Conservation (phyloP, 2,329 filamentous ascomycete species). For the Cryoendolithus antarcticus region DNA sequence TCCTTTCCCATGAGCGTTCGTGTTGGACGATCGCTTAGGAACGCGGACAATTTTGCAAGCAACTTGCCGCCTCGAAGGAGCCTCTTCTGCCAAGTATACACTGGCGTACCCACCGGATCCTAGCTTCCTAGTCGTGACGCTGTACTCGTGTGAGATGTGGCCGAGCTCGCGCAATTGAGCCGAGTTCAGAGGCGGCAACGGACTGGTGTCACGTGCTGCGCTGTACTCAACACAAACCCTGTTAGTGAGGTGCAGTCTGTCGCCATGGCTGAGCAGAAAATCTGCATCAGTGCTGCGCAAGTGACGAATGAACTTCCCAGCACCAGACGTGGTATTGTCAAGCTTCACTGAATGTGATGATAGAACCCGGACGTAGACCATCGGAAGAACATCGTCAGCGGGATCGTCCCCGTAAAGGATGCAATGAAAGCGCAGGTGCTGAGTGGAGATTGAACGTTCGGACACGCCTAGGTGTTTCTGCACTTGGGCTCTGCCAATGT, state of each 20-base stretch:
- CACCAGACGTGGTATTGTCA: slow-evolving; percentile 2
- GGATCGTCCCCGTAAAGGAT: slow-evolving; percentile 32
- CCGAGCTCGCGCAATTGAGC: slow-evolving; percentile 1
- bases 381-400: slow-evolving; percentile 25
- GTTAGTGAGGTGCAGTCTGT: slow-evolving; percentile 25
- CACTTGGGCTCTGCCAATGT: slow-evolving; percentile 21
- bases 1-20: too few species aligned
- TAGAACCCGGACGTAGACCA: slow-evolving; percentile 35
- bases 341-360: slow-evolving; percentile 30
- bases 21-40: slow-evolving; percentile 10
- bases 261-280: slow-evolving; percentile 33
- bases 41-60: slow-evolving; percentile 57
- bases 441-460: slow-evolving; percentile 31
- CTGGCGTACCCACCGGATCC: slow-evolving; percentile 42
- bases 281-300: background rate
- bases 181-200: background rate
- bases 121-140: slow-evolving; percentile 38
- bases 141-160: slow-evolving; percentile 27
- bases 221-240: slow-evolving; percentile 18
- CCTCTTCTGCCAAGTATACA: slow-evolving; percentile 44
- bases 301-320: background rate
- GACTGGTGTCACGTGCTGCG: background rate
- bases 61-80: slow-evolving; percentile 43
- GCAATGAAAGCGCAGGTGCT: slow-evolving; percentile 35
- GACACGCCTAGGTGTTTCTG: slow-evolving; percentile 11